A percentile compares a stretch with the other conserved stretches of the same genome.
phyloP scores from a whole-genome alignment of 176 grass and related monocot genomes.

The Poa pratensis region DNA sequence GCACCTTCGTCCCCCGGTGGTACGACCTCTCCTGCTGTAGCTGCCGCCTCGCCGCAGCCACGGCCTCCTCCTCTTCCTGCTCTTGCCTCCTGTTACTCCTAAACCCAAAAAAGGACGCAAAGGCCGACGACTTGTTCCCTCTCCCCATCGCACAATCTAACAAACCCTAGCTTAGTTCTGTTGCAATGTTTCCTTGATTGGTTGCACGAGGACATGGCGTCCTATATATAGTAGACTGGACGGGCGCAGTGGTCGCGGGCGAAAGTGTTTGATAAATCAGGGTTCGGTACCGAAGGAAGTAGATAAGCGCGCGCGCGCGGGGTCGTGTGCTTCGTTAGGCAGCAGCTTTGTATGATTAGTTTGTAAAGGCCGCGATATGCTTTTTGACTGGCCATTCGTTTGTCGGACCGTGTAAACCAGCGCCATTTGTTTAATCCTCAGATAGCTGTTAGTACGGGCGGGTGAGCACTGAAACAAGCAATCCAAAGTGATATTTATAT shows the following conservation, averaged over 20 bases:
- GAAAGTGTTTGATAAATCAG: neutral
- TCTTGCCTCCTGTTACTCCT: too few relatives aligned
- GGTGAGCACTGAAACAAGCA: neutral
- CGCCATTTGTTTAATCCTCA: slow-evolving; percentile 33
- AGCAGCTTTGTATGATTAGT: slow-evolving; percentile 47
- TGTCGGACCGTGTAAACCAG: slow-evolving; percentile 19
- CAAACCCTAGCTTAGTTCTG: too few relatives aligned
- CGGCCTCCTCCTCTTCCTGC: too few relatives aligned
- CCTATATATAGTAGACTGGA: slow-evolving; percentile 42
- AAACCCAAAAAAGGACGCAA: too few relatives aligned
- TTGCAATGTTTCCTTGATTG: slow-evolving; percentile 35
- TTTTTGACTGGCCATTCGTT: slow-evolving; percentile 52
- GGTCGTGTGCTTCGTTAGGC: slow-evolving; percentile 38
- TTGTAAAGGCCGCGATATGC: neutral
- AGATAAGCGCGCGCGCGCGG: neutral
- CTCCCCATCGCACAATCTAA: slow-evolving; percentile 2
- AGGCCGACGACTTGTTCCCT: slow-evolving; percentile 36
- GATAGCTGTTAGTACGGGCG: neutral
- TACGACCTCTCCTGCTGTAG: too few relatives aligned
- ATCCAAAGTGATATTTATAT: neutral
- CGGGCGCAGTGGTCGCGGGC: neutral
- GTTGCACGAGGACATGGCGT: neutral
- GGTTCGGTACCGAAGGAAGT: neutral
- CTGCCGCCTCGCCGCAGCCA: too few relatives aligned
- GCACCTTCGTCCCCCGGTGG: slow-evolving; percentile 35